Base-by-base conservation (phyloP, 805 yeast species). In the Grigorovia transvaalensis region DNA sequence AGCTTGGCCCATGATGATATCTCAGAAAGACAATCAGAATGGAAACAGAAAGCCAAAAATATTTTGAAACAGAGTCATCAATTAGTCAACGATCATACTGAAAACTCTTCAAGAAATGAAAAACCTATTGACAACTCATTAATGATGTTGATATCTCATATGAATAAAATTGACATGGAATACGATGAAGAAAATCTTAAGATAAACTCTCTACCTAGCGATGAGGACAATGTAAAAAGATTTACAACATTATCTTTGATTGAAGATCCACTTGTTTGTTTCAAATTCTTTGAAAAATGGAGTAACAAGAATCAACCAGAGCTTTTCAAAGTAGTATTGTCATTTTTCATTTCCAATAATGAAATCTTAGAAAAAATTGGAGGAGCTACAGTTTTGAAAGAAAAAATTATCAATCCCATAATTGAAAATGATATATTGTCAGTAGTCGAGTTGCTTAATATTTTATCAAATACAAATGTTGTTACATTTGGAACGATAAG, bases 401-500 rank as follows among this genome's bases (percentile, higher is more conserved):
- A 69, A 49, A 62, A 63, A 17, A 69, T 90, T 0, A 65, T 91
- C 18, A 69, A 76, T 29, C 75, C 73, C 52, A 76, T 87, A 47
- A 75, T 78, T 47, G 63, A 71, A 2, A 68, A 72, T 15, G 76
- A 78, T 47, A 63, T 85, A 15, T 73, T 87, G 68, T 74, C 95
- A 0, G 85, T 95, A 0, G 66, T 88, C 18, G 96, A 90, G 57
- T 71, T 93, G 1, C 73, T 91, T n/a, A 82, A 84, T 55, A 76
- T 82, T 2, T 66, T 89, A 45, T 76, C 88, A 44, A 65, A 75
- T 2, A 80, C 81, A 45, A 80, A 79, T 12, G 80, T 77, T 30
- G 79, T 88, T 0, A 80, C 85, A 0, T 75, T 87, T 40, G 96
- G 95, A 0, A 67, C 86, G 20, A 74, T 93, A 30, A 83, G 84